Base-by-base conservation (phyloP, 768 basidiomycete genomes). In the Russula lepida region DNA sequence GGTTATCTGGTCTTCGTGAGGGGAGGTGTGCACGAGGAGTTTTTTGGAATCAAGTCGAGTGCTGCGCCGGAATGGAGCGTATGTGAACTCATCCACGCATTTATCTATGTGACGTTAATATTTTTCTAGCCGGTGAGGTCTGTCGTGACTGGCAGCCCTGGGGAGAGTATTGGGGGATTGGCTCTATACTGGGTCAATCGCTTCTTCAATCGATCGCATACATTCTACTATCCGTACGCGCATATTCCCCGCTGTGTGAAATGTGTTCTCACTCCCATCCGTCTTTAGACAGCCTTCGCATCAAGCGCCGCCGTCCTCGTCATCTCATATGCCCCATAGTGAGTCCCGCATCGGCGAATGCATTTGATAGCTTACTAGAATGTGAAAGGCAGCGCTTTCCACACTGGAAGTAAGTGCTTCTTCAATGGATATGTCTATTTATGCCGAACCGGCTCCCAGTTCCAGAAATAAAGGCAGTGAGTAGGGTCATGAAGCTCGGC, bases 381-480 rank as follows among this genome's bases (percentile, higher is more conserved):
- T 25, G 50, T 58, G 43, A 37, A 47, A 46, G 49, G 32, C 57
- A 87, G 85, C 64, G 87, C 86, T 15, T 89, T 88, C 67, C 87
- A 89, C 67, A 89, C 87, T 28, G 87, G 87, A 78, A 89, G 86
- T 89, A 66, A 73, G 86, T 58, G 13, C n/a, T 37, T 41, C 55
- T 50, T 56, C 43, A 13, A 47, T 41, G 11, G 1, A 17, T 56
- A 39, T 56, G 48, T 46, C 9, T 63, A n/a, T 32, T 54, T 19
- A 44, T 55, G 27, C 54, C 46, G 52, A 9, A 37, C 28, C 6
- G 3, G 4, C 23, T 39, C 23, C 6, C 57, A 89, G 86, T 89
- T 67, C 87, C 87, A 17, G 87, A 89, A 71, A 89, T 89, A 33
- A 88, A 89, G 73, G 86, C 87, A 52, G 86, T 87, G 68, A 60